A percentile compares a stretch with the other conserved stretches of the same genome.
Conservation (phyloP, 805 yeast genomes). For the Saturnispora saitoi region DNA sequence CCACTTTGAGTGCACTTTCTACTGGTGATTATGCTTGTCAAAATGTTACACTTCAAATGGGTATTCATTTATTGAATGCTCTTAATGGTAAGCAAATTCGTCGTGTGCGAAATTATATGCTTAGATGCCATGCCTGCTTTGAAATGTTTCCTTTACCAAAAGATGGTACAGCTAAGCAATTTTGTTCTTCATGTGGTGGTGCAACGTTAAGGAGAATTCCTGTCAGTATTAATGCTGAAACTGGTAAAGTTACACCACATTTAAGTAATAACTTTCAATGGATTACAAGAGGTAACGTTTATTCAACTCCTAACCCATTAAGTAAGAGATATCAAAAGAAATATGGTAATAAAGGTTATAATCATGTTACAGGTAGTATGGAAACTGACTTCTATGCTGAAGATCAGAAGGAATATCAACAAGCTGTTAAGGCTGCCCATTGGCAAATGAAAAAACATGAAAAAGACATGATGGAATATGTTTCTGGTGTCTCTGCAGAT, state of each 20-base stretch:
- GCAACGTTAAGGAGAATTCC: constrained; percentile 84
- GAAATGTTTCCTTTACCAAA: constrained; percentile 69
- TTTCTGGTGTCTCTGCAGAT: constrained; percentile 91
- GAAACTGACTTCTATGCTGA: constrained; percentile 64
- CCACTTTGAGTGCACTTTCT: constrained; percentile 73
- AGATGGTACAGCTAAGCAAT: constrained; percentile 69
- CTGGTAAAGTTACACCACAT: constrained; percentile 83
- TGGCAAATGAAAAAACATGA: constrained; percentile 86
- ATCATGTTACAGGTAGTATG: constrained; percentile 50
- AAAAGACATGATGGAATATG: constrained; percentile 76
- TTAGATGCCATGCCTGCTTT: constrained; percentile 97
- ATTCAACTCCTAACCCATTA: constrained; percentile 78
- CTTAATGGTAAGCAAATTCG: constrained; percentile 78
- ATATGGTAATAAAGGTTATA: constrained; percentile 72
- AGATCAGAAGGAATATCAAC: constrained; percentile 89
- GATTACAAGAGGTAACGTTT: constrained; percentile 81
- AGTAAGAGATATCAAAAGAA: constrained; percentile 65
- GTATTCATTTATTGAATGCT: constrained; percentile 76
- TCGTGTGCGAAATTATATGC: constrained; percentile 83
- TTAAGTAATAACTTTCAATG: constrained; percentile 88
- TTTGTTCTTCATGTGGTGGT: constrained; percentile 95
- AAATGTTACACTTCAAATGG: constrained; percentile 87
- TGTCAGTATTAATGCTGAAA: constrained; percentile 66
- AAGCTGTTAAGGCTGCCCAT: constrained; percentile 78
- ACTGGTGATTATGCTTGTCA: constrained; percentile 98